Evolutionary conservation across 164 flowering plant genomes (phyloP), one percentile per base, ranked within the genome.

Genomic region (Stephania yunnanensis): DNA sequence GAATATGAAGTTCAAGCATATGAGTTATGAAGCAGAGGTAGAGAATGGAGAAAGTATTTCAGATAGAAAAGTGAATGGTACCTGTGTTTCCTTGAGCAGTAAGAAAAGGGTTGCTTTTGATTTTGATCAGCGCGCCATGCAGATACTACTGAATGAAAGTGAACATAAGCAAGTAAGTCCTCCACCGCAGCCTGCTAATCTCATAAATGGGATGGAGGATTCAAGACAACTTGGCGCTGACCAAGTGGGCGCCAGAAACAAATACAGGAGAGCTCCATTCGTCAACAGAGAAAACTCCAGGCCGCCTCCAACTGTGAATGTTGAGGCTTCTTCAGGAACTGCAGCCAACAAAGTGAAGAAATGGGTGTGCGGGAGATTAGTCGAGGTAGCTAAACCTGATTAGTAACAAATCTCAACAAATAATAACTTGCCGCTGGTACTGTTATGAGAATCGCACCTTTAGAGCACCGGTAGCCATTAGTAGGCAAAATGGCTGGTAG

Each of bases 311-410:
- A 46, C 17, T 36, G 71, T 45, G n/a, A 55, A 71, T 53, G 72
- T 61, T 6, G 55, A 77, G 63, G 65, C 22, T 46, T 65, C 66
- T 58, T 58, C 20, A 15, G 64, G 64, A 9, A 12, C 69, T 19
- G 29, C 76, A 22, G 69, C 72, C 20, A 66, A 58, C 42, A 11
- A 55, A 45, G 55, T 22, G 12, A 83, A 74, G 71, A 81, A 79
- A 36, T 83, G 85, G 85, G 80, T 83, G 9, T 79, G 83, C 36
- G 85, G 85, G 46, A 81, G 78, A 73, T 71, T 83, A 46, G 85
- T 83, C 73, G 85, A 81, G 52, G 83, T 79, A 30, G 44, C 63
- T 10, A 69, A 76, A 44, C 5, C n/a, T 58, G 64, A 58, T 58
- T 58, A 58, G 64, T n/a, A 58, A 58, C 64, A 15, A 6, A 10